Base-by-base conservation (phyloP, 805 yeast genomes). In the Candida pseudoglaebosa region DNA sequence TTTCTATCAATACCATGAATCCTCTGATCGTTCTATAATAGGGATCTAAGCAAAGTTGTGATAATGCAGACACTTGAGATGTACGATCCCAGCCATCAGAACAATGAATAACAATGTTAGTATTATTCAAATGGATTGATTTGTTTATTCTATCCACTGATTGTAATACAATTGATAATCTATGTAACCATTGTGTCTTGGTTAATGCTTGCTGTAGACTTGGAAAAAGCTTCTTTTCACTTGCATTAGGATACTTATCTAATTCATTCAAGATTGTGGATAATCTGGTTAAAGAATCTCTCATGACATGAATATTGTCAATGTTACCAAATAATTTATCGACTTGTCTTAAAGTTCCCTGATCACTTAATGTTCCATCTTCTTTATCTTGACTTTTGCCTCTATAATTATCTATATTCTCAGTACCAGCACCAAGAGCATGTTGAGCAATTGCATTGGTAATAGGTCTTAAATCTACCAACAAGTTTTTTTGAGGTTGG, bases 71-170 rank as follows among this genome's bases (percentile, higher is more conserved):
- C 1, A 90, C 77, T 56, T 93, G 98, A 0, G 97, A 79, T 0
- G 99, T 93, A 41, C 99, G 70, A 56, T 93, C 99, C 99, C 99
- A 93, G 1, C 99, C 99, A 65, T 93, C 99, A 1, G 97, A 88
- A 57, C 99, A 93, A 64, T 93, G 99, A 5, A 93, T 75, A 7
- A 93, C 56, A 3, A 91, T 73, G 57, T 91, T 95, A 14, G 93
- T 84, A 45, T 81, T 78, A 58, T 88, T 87, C 49, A 82, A 77
- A 38, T 86, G 85, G 16, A 93, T 73, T n/a, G 91, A 84, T 53
- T 87, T 83, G 18, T 84, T 78, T 34, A 93, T 75, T 24, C 84
- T 72, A 40, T 85, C 90, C 0, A 89, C 83, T 0, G 95, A 82
- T 34, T 80, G 80, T 36, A 93, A 59, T 24, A 91, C 70, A 15